Evolutionary conservation across 352 stramenopile genomes (phyloP).

Genomic region (Pelagophyceae sp.): DNA sequence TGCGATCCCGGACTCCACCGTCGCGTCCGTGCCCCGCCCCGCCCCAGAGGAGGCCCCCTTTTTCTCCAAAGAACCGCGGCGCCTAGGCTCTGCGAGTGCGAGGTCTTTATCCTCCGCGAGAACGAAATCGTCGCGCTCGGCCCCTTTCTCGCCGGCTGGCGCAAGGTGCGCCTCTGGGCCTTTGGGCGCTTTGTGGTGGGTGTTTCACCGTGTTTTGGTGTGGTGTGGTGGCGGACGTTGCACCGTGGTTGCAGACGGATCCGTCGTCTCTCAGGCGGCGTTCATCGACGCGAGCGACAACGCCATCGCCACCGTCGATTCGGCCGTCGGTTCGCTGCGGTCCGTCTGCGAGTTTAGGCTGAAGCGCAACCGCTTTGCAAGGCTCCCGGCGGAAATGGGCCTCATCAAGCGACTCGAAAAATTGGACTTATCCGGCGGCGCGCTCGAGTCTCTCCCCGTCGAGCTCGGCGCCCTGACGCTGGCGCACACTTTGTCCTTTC

Average conservation of each 20-base stretch:
- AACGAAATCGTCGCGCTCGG: background rate
- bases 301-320: background rate
- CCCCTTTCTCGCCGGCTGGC: background rate
- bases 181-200: too few relatives aligned
- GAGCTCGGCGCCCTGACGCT: constrained; percentile 10
- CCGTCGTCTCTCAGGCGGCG: too few relatives aligned
- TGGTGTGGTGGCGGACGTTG: too few relatives aligned
- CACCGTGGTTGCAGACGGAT: too few relatives aligned
- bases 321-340: background rate
- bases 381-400: constrained; percentile 2
- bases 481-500: background rate
- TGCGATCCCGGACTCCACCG: background rate
- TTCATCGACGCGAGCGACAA: background rate
- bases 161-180: background rate
- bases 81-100: background rate
- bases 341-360: background rate
- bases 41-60: too few relatives aligned
- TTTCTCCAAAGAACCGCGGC: too few relatives aligned
- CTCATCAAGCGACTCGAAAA: background rate
- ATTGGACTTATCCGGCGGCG: background rate
- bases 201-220: too few relatives aligned
- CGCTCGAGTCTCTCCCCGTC: background rate
- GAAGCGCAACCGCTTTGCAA: background rate
- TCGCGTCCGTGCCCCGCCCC: too few relatives aligned
- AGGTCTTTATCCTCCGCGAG: constrained; percentile 2